Base-by-base conservation (phyloP, 805 yeast genomes). In the Saturnispora dispora region DNA sequence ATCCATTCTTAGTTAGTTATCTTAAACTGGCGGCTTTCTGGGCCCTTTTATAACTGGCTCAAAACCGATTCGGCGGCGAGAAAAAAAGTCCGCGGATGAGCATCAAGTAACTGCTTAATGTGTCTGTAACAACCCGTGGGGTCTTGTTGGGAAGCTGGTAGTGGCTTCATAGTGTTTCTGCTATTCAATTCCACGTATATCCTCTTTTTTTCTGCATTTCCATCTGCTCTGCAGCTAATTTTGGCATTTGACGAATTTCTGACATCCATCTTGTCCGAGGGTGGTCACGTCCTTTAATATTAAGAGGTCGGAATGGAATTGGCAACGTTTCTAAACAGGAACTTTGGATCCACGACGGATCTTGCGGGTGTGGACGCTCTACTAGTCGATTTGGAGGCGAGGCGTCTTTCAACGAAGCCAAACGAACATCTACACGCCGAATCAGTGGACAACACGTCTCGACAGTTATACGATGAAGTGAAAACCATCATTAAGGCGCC, bases 31-130 rank as follows among this genome's bases (percentile, higher is more conserved):
- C 22, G 27, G 42, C 8, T 39, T 50, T 23, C 7, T 11, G 11
- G 22, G 11, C 30, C 44, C 28, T 40, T 40, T 40, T 40, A 40
- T 40, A 40, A n/a, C 30, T 22, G 6, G 5, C 5, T 6, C 28
- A 40, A 40, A 23, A 22, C 47, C 47, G 47, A 20, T 20, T 45
- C 47, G 47, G 47, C 23, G 27, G 28, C 47, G 47, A 45, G 28
- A 8, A 11, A 23, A 45, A 45, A 45, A 45, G n/a, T 30, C 20
- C 47, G 47, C 47, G 47, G 47, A 30, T 22, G 47, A 40, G 44
- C 28, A 23, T 5, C 15, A 13, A 13, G 13, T 30, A 11, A 13
- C 15, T 2, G 15, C 33, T 30, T 13, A 30, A 10, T 3, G 13
- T 13, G 33, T 30, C n/a, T 30, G 4, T 30, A 23, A 13, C 17